Percentiles rank a stretch among this genome's conserved stretches.
These are phyloP conservation scores for Cyberlindnera mycetangii DNA, from an alignment of 805 yeast genomes.

Conservation along the genomic window DNA sequence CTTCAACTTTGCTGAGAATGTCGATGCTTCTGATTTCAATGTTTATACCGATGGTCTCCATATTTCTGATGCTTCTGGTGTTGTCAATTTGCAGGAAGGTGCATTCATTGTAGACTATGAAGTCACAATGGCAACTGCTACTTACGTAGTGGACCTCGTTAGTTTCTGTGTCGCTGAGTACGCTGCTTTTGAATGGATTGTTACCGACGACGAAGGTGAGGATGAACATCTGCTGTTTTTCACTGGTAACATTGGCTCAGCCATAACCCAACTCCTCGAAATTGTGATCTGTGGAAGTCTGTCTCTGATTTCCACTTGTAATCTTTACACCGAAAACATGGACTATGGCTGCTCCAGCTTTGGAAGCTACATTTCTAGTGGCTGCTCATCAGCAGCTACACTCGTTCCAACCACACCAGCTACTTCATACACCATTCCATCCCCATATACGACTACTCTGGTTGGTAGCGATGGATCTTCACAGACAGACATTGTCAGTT, in stretches of 20 bases:
- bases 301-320: not conserved
- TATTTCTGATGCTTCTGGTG: not conserved
- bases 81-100: conserved; percentile 1
- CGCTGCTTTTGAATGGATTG: conserved; percentile 2
- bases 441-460: conserved; percentile 1
- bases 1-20: not conserved
- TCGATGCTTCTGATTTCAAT: not conserved
- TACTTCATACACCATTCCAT: conserved; percentile 3
- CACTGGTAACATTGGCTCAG: conserved; percentile 1
- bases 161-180: conserved; percentile 1
- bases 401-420: not conserved
- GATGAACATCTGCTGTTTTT: not conserved
- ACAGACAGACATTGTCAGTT: conserved; percentile 4
- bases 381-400: not conserved
- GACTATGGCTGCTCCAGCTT: not conserved
- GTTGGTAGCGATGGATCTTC: not conserved
- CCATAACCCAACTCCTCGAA: not conserved
- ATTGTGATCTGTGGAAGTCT: not conserved
- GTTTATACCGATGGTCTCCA: not conserved
- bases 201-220: not conserved
- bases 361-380: not conserved
- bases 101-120: not conserved
- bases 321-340: not conserved
- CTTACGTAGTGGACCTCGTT: not conserved
- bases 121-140: not conserved